Evolutionary conservation across 345 rosid species (phyloP).

Genomic region (Microthlaspi erraticum): DNA sequence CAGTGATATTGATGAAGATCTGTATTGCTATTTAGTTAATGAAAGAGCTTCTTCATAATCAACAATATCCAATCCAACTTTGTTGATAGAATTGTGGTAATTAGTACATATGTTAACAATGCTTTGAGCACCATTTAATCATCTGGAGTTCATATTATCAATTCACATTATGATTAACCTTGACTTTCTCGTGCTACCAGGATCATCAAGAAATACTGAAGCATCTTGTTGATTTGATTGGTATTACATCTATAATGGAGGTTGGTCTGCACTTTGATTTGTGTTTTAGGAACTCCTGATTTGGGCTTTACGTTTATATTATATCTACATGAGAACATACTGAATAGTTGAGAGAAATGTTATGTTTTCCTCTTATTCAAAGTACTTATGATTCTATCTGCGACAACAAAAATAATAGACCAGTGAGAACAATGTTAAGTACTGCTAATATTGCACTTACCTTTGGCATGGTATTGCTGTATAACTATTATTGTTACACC

Average conservation of each 20-base stretch:
- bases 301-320: not conserved
- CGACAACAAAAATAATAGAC: constrained; percentile 12
- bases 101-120: constrained; percentile 4
- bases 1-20: constrained; percentile 2
- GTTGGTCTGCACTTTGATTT: constrained; percentile 49
- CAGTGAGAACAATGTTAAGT: constrained; percentile 4
- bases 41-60: constrained; percentile 27
- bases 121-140: constrained; percentile 20
- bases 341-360: constrained; percentile 19
- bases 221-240: constrained; percentile 82
- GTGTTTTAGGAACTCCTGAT: constrained; percentile 4
- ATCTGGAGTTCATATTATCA: constrained; percentile 17
- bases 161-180: constrained; percentile 30
- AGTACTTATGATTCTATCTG: constrained; percentile 23
- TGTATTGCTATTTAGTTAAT: constrained; percentile 10
- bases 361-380: constrained; percentile 14
- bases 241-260: constrained; percentile 97
- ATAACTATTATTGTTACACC: not conserved
- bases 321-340: constrained; percentile 20
- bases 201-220: constrained; percentile 72
- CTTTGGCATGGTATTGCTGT: constrained; percentile 16
- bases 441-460: constrained; percentile 25
- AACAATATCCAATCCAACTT: constrained; percentile 22
- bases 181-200: constrained; percentile 51
- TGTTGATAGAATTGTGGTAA: not conserved